phyloP scores from a whole-genome alignment of 371 early-diverging fungal species.

The Fennellomyces sp. region DNA sequence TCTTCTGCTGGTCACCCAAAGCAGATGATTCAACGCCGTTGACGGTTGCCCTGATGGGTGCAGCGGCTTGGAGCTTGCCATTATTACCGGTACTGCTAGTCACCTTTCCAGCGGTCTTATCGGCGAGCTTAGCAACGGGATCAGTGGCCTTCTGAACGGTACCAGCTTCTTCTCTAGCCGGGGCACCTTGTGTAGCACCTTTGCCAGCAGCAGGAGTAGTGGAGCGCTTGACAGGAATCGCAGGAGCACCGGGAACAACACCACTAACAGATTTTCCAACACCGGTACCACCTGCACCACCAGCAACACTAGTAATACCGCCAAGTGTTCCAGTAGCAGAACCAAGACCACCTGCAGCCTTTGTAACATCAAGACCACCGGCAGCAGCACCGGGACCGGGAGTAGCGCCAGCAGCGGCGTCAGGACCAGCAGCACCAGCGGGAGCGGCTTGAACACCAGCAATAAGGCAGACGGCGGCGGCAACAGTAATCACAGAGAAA shows the following conservation, averaged over 20 bases:
- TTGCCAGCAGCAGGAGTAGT: neutral
- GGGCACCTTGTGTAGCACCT: too few species aligned
- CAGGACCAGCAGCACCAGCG: neutral
- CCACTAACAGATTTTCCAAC: neutral
- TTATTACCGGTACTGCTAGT: too few species aligned
- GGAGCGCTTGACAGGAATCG: too few species aligned
- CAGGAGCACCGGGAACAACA: too few species aligned
- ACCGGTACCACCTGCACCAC: neutral
- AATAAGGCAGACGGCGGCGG: slow-evolving; percentile 12
- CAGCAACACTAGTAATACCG: neutral
- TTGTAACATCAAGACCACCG: neutral
- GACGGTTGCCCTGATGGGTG: too few species aligned
- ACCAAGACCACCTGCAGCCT: neutral
- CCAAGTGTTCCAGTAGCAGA: neutral
- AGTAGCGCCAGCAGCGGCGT: neutral
- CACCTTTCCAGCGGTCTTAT: too few species aligned
- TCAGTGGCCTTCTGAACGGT: too few species aligned
- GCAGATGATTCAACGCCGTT: too few species aligned
- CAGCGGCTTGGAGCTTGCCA: too few species aligned
- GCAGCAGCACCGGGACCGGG: neutral
- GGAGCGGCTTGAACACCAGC: slow-evolving; percentile 14
- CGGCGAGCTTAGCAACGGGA: too few species aligned
- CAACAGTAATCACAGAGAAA: slow-evolving; percentile 11
- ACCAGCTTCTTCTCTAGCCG: too few species aligned
- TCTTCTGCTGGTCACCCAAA: too few species aligned